Evolutionary conservation across 2,329 filamentous ascomycete species (phyloP).

Genomic region (Aspergillus calidoustus): DNA sequence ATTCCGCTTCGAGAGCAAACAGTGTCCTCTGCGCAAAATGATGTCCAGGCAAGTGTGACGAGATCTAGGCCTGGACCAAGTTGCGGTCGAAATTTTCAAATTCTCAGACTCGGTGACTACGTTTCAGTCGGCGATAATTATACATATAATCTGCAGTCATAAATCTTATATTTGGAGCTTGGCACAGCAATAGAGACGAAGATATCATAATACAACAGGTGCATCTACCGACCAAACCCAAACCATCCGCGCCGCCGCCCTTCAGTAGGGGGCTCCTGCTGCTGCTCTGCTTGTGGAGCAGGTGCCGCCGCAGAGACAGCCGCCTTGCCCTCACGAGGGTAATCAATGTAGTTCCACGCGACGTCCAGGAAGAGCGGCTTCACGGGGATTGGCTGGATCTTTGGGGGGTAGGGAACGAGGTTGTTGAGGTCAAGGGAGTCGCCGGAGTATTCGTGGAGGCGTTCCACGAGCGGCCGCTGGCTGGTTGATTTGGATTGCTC

Average conservation of each 20-base stretch:
- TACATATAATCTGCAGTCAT: neutral
- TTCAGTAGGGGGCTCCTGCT: slow-evolving; percentile 33
- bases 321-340: slow-evolving; percentile 65
- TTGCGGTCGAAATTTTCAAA: too few species aligned
- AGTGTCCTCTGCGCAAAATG: too few species aligned
- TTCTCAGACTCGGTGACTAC: too few species aligned
- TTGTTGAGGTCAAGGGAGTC: slow-evolving; percentile 75
- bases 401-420: slow-evolving; percentile 85
- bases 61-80: too few species aligned
- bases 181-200: neutral
- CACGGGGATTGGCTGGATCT: slow-evolving; percentile 79
- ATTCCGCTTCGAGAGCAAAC: too few species aligned
- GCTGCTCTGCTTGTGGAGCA: slow-evolving; percentile 29
- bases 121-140: neutral
- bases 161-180: neutral
- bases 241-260: slow-evolving; percentile 75
- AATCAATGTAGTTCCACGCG: slow-evolving; percentile 96
- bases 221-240: slow-evolving; percentile 61
- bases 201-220: neutral
- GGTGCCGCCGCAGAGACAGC: slow-evolving; percentile 9
- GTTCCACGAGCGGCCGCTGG: slow-evolving; percentile 70
- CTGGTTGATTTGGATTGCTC: slow-evolving; percentile 47
- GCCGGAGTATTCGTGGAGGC: slow-evolving; percentile 74
- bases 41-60: too few species aligned
- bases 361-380: slow-evolving; percentile 97